Base-by-base conservation (phyloP, 441 rosid species). In the Eutrema salsugineum region DNA sequence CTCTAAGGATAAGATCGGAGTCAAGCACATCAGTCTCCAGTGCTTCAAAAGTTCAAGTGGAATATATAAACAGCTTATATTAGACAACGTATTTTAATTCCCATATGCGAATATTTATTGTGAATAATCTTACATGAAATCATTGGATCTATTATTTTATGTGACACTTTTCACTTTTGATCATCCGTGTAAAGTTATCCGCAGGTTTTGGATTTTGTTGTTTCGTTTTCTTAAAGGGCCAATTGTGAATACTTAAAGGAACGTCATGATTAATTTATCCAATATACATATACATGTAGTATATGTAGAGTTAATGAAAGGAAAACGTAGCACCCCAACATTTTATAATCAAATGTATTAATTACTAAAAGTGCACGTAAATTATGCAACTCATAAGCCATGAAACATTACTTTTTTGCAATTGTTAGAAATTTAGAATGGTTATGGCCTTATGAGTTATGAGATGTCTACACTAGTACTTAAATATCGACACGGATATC, bases 151-250 rank as follows among this genome's bases (percentile, higher is more conserved):
- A 61, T 68, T 75, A 61, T 51, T 75, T 61, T 75, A 75, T 68
- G 40, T 66, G 17, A 15, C 78, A 54, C 78, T 75, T 75, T 67
- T 60, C 73, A 42, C 73, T 60, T 60, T 74, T 64, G 24, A 11
- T 64, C 51, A 28, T 58, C 8, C 6, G 10, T 44, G 15, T 15
- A 61, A 53, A 68, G 70, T 62, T 75, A 75, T 75, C 74, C 78
- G 54, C 44, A 54, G 62, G n/a, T 44, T 61, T 68, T 62, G 44
- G 65, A 62, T 61, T 53, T 8, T 68, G 78, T 35, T 75, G 70
- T 30, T 75, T 75, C 74, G 74, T 61, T 68, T 75, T 54, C 73
- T 75, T 62, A 68, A 74, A 75, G 57, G 19, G 74, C 33, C 78
- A 54, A 53, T 75, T 68, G 64, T 68, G 69, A 68, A 67, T 53